Evolutionary conservation across 768 basidiomycete species (phyloP).

Genomic region (Pulveroboletus sp.): DNA sequence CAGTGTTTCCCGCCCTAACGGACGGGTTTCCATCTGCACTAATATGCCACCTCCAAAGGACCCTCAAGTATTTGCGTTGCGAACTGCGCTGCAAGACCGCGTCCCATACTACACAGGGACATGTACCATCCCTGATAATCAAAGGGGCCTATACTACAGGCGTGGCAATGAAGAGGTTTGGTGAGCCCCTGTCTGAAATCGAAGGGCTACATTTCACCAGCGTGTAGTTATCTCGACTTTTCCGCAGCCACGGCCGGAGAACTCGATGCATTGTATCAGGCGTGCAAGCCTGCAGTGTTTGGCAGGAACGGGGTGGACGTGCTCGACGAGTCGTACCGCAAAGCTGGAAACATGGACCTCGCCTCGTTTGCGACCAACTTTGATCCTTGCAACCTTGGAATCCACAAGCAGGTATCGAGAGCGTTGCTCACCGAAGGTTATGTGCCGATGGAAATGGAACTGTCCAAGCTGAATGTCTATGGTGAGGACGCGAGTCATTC

Average conservation of each 20-base stretch:
- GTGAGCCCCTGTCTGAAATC: too few relatives aligned
- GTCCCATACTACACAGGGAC: constrained; percentile 1
- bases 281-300: neutral
- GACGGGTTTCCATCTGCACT: too few relatives aligned
- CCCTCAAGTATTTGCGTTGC: too few relatives aligned
- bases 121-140: neutral
- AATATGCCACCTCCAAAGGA: too few relatives aligned
- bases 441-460: neutral
- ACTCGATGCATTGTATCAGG: neutral
- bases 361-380: constrained; percentile 27
- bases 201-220: neutral
- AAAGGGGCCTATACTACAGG: neutral
- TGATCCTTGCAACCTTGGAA: neutral
- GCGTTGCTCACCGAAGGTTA: neutral
- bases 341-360: constrained; percentile 44
- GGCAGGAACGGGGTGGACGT: constrained; percentile 5
- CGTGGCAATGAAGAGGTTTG: too few relatives aligned
- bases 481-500: constrained; percentile 16
- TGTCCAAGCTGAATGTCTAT: constrained; percentile 49
- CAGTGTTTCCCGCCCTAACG: too few relatives aligned
- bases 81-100: too few relatives aligned
- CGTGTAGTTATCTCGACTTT: neutral
- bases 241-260: neutral
- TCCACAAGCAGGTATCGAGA: neutral
- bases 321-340: constrained; percentile 28